Percentiles rank a stretch among this genome's conserved stretches.
These are phyloP conservation scores for Exophiala viscosa DNA, from an alignment of 2,329 filamentous ascomycete species.

Conservation along the genomic window DNA sequence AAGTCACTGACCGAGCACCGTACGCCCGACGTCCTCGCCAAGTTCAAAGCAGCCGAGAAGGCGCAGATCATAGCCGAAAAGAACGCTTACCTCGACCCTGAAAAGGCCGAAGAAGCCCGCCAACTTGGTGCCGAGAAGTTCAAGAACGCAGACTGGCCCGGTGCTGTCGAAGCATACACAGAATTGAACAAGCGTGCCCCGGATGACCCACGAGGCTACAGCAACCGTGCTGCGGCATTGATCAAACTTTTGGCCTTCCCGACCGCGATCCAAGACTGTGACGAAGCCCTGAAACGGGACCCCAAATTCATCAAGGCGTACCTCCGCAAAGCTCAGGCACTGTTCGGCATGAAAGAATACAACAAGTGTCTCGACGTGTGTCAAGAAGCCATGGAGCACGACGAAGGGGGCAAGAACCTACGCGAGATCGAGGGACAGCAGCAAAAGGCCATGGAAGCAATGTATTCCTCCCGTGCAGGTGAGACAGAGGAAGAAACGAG, in stretches of 20 bases:
- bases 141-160: constrained; percentile 94
- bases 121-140: constrained; percentile 95
- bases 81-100: constrained; percentile 80
- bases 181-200: constrained; percentile 98
- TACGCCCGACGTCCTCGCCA: constrained; percentile 86
- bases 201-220: constrained; percentile 88
- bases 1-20: constrained; percentile 94
- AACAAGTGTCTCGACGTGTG: constrained; percentile 90
- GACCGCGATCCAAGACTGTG: constrained; percentile 86
- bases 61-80: constrained; percentile 72
- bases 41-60: constrained; percentile 88
- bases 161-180: constrained; percentile 84
- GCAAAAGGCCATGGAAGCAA: constrained; percentile 84
- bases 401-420: constrained; percentile 73
- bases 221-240: constrained; percentile 93
- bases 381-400: constrained; percentile 72
- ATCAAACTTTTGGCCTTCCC: constrained; percentile 97
- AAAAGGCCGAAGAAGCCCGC: constrained; percentile 90
- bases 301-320: constrained; percentile 92
- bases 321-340: constrained; percentile 91
- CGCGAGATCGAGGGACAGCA: constrained; percentile 92
- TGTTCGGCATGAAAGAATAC: constrained; percentile 97
- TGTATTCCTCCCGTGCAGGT: constrained; percentile 86
- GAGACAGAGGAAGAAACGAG: constrained; percentile 96
- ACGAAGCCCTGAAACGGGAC: constrained; percentile 85